These are phyloP conservation scores for Aureobasidium leucospermi DNA, from an alignment of 2,329 filamentous ascomycete species.

Conservation along the genomic window DNA sequence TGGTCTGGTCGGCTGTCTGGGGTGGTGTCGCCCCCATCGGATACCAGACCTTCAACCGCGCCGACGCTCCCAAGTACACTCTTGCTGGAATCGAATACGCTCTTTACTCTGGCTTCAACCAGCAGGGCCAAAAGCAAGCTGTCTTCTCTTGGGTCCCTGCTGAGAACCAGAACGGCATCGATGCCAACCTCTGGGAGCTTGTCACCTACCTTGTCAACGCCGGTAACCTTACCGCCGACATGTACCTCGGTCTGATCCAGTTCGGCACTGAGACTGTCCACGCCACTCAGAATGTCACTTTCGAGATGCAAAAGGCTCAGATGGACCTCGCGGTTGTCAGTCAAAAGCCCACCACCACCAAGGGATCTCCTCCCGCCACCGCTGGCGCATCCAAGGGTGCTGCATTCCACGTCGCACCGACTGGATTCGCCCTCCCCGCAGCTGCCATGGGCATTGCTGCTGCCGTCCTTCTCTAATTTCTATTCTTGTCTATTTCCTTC, in stretches of 20 bases:
- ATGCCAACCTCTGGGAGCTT: conserved; percentile 2
- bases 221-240: conserved; percentile 4
- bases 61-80: conserved; percentile 5
- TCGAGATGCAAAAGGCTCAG: conserved; percentile 8
- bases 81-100: not conserved
- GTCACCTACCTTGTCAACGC: not conserved
- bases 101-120: conserved; percentile 11
- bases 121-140: conserved; percentile 12
- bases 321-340: conserved; percentile 9
- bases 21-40: conserved; percentile 13
- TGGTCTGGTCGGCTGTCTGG: conserved; percentile 13
- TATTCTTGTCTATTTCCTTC: not conserved
- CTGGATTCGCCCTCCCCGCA: not conserved
- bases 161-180: not conserved
- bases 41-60: conserved; percentile 8
- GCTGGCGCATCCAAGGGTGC: not conserved
- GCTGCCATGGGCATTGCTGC: conserved; percentile 12
- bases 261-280: conserved; percentile 13
- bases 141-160: conserved; percentile 14
- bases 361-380: conserved; percentile 4
- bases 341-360: conserved; percentile 7
- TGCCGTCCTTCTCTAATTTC: conserved; percentile 10
- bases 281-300: conserved; percentile 9
- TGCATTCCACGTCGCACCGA: conserved; percentile 3
- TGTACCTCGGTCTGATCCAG: conserved; percentile 12